A percentile compares a stretch with the other conserved stretches of the same genome.
Evolutionary conservation across 768 basidiomycete species (phyloP).

Genomic region (Psilocybe cubensis): DNA sequence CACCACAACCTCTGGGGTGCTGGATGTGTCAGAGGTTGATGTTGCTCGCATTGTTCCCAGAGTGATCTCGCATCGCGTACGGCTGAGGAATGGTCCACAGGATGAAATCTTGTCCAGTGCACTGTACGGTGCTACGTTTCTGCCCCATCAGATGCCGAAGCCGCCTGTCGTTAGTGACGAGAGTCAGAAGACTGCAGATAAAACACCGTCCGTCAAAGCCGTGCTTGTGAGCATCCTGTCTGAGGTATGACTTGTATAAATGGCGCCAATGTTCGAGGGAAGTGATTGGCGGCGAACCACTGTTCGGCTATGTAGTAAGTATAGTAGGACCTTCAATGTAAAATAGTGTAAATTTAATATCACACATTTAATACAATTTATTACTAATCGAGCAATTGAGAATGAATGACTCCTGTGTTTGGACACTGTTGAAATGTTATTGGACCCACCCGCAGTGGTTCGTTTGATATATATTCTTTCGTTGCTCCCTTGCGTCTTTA

Average conservation of each 20-base stretch:
- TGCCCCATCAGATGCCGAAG: conserved; percentile 19
- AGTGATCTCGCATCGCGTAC: conserved; percentile 74
- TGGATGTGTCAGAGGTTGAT: conserved; percentile 77
- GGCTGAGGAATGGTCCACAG: conserved; percentile 68
- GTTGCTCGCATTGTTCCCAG: conserved; percentile 75
- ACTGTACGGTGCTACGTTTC: conserved; percentile 59
- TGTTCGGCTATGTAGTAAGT: too few relatives aligned
- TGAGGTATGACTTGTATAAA: conserved; percentile 13
- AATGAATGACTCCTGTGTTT: neutral
- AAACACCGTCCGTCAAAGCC: conserved; percentile 59
- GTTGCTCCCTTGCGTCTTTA: too few relatives aligned
- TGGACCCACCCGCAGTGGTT: neutral
- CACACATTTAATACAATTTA: neutral
- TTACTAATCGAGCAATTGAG: neutral
- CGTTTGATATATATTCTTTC: neutral
- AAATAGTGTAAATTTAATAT: neutral
- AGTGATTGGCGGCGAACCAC: too few relatives aligned
- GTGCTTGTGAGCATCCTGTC: conserved; percentile 48
- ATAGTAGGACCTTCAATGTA: too few relatives aligned
- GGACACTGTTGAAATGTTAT: neutral
- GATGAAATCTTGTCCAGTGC: conserved; percentile 72
- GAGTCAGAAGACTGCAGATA: conserved; percentile 24
- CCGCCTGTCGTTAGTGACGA: neutral
- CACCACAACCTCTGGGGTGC: conserved; percentile 13
- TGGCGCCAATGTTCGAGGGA: neutral